These are phyloP conservation scores for Castanospermum australe DNA, from an alignment of 306 rosid genomes.

Conservation along the genomic window DNA sequence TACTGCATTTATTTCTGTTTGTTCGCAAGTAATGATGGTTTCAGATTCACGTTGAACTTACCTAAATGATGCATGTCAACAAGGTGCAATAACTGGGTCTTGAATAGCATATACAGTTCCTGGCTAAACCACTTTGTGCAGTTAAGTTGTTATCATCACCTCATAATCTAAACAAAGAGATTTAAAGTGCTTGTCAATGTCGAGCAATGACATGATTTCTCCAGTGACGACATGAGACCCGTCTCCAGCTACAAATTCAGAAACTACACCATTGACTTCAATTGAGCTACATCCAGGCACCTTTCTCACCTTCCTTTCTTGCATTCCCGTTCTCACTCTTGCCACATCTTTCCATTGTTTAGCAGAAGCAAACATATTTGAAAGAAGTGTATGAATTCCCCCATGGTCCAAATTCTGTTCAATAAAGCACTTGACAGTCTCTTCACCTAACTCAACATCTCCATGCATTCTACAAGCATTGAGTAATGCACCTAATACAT, in stretches of 20 bases:
- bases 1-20: background rate
- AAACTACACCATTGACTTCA: conserved; percentile 38
- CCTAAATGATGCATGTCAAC: background rate
- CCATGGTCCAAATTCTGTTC: conserved; percentile 43
- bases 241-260: conserved; percentile 45
- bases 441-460: conserved; percentile 39
- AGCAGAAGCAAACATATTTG: conserved; percentile 47
- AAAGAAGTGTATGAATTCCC: conserved; percentile 44
- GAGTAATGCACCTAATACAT: conserved; percentile 50
- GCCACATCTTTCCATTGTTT: conserved; percentile 46
- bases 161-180: conserved; percentile 16
- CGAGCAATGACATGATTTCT: conserved; percentile 24
- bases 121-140: background rate
- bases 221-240: conserved; percentile 24
- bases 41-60: background rate
- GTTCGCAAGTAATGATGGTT: background rate
- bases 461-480: conserved; percentile 51
- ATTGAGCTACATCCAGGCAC: conserved; percentile 48
- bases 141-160: background rate
- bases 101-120: background rate
- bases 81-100: background rate
- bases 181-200: conserved; percentile 38
- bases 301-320: conserved; percentile 36
- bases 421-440: conserved; percentile 31
- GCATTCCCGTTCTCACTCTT: conserved; percentile 42